Percentiles rank a stretch among this genome's conserved stretches.
Conservation (phyloP, 2,329 filamentous ascomycete genomes). For the Epichloe festucae region DNA sequence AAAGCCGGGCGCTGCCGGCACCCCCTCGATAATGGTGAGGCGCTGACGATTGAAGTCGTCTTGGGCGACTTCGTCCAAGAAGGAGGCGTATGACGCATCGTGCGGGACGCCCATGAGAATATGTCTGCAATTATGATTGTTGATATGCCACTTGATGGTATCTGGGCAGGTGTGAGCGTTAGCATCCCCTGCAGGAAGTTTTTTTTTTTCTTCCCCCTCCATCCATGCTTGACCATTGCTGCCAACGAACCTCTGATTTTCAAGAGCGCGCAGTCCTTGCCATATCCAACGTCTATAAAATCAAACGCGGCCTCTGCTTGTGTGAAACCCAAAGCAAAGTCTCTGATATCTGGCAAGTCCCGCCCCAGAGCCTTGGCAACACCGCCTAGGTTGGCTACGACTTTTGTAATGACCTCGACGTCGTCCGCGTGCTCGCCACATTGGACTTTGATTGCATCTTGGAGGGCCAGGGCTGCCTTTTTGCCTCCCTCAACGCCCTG, state of each 20-base stretch:
- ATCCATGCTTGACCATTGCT: background rate
- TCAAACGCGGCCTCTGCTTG: conserved; percentile 47
- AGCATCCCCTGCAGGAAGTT: background rate
- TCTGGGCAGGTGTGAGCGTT: conserved; percentile 21
- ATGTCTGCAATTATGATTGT: conserved; percentile 48
- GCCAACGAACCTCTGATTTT: conserved; percentile 42
- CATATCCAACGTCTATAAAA: conserved; percentile 48
- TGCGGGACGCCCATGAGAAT: conserved; percentile 50
- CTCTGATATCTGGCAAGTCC: conserved; percentile 34
- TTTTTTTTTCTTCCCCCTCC: too few relatives aligned
- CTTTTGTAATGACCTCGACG: conserved; percentile 41
- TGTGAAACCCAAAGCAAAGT: conserved; percentile 48
- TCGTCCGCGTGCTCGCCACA: conserved; percentile 31
- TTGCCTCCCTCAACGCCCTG: conserved; percentile 44
- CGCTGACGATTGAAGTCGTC: conserved; percentile 29
- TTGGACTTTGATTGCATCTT: conserved; percentile 32
- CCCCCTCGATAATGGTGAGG: conserved; percentile 44
- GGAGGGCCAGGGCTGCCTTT: conserved; percentile 36
- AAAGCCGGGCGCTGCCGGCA: conserved; percentile 37
- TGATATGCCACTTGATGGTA: conserved; percentile 41
- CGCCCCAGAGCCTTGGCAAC: conserved; percentile 36
- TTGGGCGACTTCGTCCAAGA: conserved; percentile 40
- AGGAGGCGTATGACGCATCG: conserved; percentile 46
- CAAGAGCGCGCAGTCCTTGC: conserved; percentile 44
- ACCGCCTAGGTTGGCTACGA: conserved; percentile 40